These are phyloP conservation scores for Hypomyces rosellus DNA, from an alignment of 2,329 filamentous ascomycete genomes.

Conservation along the genomic window DNA sequence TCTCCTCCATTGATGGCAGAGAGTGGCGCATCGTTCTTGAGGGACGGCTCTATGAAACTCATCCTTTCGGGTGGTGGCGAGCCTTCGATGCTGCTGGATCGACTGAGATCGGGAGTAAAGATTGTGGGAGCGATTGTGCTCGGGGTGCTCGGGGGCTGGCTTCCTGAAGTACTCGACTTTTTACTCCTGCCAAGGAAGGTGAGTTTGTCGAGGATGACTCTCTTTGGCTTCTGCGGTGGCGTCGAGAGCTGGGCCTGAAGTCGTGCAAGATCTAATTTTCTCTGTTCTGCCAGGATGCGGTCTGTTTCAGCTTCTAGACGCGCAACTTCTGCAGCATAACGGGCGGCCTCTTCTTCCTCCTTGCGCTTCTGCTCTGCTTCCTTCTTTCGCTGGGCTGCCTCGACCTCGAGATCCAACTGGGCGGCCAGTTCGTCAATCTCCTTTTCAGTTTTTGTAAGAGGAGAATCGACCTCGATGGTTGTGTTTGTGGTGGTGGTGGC, in stretches of 20 bases:
- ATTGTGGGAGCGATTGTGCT: slow-evolving; percentile 28
- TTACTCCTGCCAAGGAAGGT: slow-evolving; percentile 38
- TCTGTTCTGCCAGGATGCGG: slow-evolving; percentile 43
- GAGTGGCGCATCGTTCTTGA: slow-evolving; percentile 64
- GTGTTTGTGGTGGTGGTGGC: neutral
- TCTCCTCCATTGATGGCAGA: slow-evolving; percentile 77
- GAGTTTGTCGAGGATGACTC: slow-evolving; percentile 43
- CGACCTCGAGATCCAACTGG: slow-evolving; percentile 9
- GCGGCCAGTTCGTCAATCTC: slow-evolving; percentile 11
- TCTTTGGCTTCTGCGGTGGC: slow-evolving; percentile 23
- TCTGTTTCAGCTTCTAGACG: slow-evolving; percentile 43
- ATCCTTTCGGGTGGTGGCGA: slow-evolving; percentile 25
- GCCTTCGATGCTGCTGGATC: slow-evolving; percentile 28
- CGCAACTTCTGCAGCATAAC: slow-evolving; percentile 34
- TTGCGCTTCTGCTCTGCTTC: slow-evolving; percentile 4
- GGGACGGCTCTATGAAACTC: slow-evolving; percentile 38
- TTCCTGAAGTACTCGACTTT: slow-evolving; percentile 29
- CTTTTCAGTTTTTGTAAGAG: slow-evolving; percentile 6
- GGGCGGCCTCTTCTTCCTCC: slow-evolving; percentile 17
- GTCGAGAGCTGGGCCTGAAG: slow-evolving; percentile 37
- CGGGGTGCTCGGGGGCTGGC: slow-evolving; percentile 25
- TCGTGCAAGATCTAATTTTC: slow-evolving; percentile 41
- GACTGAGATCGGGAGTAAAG: slow-evolving; percentile 30
- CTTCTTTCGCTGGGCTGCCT: slow-evolving; percentile 9
- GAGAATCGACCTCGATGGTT: neutral